Conservation (phyloP, 768 basidiomycete species). For the Amanita fuliginea region DNA sequence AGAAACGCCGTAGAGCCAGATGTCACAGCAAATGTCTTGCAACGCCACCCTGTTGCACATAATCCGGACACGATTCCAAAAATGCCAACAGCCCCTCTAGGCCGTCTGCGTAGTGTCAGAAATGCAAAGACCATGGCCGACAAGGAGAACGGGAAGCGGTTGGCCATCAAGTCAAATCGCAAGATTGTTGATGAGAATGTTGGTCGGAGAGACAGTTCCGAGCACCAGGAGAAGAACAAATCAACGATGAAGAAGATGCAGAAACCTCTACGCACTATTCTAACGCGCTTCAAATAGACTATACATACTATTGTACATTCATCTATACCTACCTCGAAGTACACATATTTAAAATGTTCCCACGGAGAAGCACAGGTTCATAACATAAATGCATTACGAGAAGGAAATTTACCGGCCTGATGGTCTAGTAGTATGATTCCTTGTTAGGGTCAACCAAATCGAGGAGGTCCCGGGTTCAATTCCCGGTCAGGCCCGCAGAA, state of each 20-base stretch:
- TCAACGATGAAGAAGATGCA: slow-evolving; percentile 1
- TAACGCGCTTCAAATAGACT: slow-evolving; percentile 4
- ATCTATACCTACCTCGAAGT: too few species aligned
- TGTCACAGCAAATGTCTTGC: background rate
- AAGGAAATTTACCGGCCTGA: slow-evolving; percentile 23
- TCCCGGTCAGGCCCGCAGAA: slow-evolving; percentile 60
- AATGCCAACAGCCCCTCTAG: background rate
- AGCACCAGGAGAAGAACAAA: background rate
- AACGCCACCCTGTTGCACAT: slow-evolving; percentile 2
- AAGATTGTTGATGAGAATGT: background rate
- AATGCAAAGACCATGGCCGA: background rate
- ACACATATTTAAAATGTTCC: background rate
- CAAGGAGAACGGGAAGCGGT: slow-evolving; percentile 4
- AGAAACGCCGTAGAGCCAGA: background rate
- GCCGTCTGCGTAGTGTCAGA: background rate
- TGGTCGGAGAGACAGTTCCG: slow-evolving; percentile 1
- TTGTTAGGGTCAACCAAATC: slow-evolving; percentile 40
- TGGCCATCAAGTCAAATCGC: background rate
- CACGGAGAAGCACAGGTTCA: background rate
- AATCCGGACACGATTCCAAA: background rate
- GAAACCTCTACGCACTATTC: slow-evolving; percentile 2
- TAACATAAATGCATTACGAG: background rate
- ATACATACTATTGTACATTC: background rate
- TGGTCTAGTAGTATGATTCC: slow-evolving; percentile 54
- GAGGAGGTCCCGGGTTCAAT: slow-evolving; percentile 88